These are phyloP conservation scores for Diplodia corticola DNA, from an alignment of 2,329 filamentous ascomycete species.

Conservation along the genomic window DNA sequence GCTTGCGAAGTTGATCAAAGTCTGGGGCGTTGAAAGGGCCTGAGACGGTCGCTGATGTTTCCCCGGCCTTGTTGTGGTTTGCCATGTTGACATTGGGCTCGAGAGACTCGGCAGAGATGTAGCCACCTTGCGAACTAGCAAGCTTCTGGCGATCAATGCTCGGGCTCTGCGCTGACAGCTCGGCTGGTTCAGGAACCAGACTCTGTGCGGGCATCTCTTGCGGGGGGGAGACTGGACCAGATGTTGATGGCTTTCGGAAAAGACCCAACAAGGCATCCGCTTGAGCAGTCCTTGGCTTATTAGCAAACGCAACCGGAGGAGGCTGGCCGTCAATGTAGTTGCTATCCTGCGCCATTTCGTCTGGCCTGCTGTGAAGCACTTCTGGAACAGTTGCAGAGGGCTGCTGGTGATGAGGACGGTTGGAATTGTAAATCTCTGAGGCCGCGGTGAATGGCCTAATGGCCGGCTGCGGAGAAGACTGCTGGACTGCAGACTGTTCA, in stretches of 20 bases:
- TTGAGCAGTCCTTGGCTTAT: slow-evolving; percentile 43
- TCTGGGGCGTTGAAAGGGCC: slow-evolving; percentile 46
- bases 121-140: not conserved
- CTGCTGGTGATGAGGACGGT: not conserved
- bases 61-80: slow-evolving; percentile 22
- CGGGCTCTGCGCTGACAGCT: slow-evolving; percentile 48
- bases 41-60: slow-evolving; percentile 40
- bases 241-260: slow-evolving; percentile 35
- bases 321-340: slow-evolving; percentile 18
- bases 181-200: slow-evolving; percentile 39
- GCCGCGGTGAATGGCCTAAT: slow-evolving; percentile 18
- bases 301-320: slow-evolving; percentile 16
- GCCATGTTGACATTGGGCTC: not conserved
- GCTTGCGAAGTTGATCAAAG: slow-evolving; percentile 40
- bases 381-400: slow-evolving; percentile 8
- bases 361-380: slow-evolving; percentile 18
- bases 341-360: not conserved
- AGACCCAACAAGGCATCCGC: slow-evolving; percentile 49
- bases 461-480: slow-evolving; percentile 25
- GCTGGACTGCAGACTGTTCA: slow-evolving; percentile 27
- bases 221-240: slow-evolving; percentile 20
- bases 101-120: not conserved
- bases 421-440: slow-evolving; percentile 22
- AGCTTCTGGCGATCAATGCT: slow-evolving; percentile 9
- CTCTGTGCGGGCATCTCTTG: slow-evolving; percentile 26